Evolutionary conservation across 2,329 filamentous ascomycete species (phyloP).

Genomic region (Colletotrichum lupini): DNA sequence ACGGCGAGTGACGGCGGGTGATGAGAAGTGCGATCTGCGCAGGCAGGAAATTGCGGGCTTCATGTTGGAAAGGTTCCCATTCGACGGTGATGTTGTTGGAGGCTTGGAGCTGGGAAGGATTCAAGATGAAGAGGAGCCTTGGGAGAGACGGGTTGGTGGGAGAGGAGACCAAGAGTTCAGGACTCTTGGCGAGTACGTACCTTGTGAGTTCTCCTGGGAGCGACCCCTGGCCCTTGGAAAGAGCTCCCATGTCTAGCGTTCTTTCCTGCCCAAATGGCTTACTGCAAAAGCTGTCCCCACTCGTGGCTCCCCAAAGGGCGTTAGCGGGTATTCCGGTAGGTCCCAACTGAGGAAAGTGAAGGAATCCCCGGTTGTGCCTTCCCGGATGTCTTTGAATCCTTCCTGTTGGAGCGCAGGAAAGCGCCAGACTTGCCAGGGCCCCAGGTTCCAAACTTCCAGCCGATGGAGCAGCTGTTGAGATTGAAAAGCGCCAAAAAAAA

Average conservation of each 20-base stretch:
- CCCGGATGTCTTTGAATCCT: slow-evolving; percentile 9
- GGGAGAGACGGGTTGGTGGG: slow-evolving; percentile 16
- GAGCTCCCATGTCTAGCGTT: slow-evolving; percentile 15
- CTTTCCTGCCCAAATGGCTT: slow-evolving; percentile 10
- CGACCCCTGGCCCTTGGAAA: not conserved
- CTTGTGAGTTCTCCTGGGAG: not conserved
- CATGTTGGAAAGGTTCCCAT: slow-evolving; percentile 26
- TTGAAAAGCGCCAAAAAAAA: not conserved
- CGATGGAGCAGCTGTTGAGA: not conserved
- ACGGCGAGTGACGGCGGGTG: slow-evolving; percentile 6
- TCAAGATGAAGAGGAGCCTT: not conserved
- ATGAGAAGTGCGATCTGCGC: slow-evolving; percentile 30
- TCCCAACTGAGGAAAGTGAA: not conserved
- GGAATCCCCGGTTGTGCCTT: slow-evolving; percentile 16
- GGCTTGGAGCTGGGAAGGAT: not conserved
- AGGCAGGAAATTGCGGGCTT: slow-evolving; percentile 33
- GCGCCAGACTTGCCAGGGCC: not conserved
- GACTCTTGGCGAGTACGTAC: too few species aligned
- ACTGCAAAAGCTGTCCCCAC: not conserved
- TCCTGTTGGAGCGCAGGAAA: slow-evolving; percentile 6
- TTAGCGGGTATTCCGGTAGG: slow-evolving; percentile 13
- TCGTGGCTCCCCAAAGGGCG: slow-evolving; percentile 15
- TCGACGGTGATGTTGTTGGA: slow-evolving; percentile 8
- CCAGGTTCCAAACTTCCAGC: not conserved
- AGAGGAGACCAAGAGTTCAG: not conserved